Conservation (phyloP, 1,139 yeast species). For the Debaryomycetaceae sp. region DNA sequence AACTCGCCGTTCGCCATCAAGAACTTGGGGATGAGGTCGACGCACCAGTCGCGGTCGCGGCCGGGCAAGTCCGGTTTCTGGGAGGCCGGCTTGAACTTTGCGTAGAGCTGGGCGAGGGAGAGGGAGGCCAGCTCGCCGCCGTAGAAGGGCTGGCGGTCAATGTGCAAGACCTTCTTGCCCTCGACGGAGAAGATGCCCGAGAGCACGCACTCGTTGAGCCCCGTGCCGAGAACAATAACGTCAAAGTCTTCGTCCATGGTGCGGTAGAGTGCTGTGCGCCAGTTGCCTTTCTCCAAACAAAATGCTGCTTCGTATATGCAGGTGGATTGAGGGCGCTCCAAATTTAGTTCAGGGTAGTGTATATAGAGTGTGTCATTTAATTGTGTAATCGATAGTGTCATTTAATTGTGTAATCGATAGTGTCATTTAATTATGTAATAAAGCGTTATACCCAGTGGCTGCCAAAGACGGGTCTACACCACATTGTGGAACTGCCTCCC, state of each 20-base stretch:
- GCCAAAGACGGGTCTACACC: no score
- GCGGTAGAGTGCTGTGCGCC: neutral
- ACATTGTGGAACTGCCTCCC: constrained; percentile 59
- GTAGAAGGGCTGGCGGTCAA: constrained; percentile 92
- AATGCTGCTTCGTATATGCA: no score
- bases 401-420: no score
- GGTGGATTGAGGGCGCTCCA: no score
- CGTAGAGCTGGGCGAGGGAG: constrained; percentile 51
- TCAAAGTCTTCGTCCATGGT: constrained; percentile 93
- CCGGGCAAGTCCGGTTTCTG: constrained; percentile 60
- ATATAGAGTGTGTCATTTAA: no score
- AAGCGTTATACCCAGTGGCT: no score
- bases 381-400: no score
- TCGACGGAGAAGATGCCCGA: constrained; percentile 93
- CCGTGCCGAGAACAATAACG: constrained; percentile 70
- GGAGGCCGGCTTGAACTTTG: constrained; percentile 57
- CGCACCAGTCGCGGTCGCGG: constrained; percentile 95
- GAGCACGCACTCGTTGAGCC: constrained; percentile 90
- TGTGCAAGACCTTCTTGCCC: constrained; percentile 92
- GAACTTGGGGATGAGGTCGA: constrained; percentile 92
- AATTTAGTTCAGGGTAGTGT: no score
- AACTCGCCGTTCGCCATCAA: constrained; percentile 97
- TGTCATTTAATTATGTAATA: no score
- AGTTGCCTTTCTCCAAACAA: no score
- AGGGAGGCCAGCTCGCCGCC: constrained; percentile 76